Base-by-base conservation (phyloP, 2,329 filamentous ascomycete genomes). In the Blumeria hordei region DNA sequence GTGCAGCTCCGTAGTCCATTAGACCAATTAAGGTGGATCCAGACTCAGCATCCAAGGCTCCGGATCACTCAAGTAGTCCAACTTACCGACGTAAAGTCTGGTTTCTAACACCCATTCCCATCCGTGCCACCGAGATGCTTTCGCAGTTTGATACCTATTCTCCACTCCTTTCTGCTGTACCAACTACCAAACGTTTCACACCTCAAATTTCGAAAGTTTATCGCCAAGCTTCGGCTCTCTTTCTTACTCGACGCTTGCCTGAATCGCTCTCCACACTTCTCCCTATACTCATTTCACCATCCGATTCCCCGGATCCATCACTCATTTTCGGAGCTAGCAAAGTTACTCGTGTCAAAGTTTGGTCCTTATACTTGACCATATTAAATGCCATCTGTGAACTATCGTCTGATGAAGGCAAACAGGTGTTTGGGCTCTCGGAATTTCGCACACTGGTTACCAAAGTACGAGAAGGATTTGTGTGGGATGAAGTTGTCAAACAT, bases 341-440 rank as follows among this genome's bases (percentile, higher is more conserved):
- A 60, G 84, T 81, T 35, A 92, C 86, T 56, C 75, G 88, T 60
- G 83, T 94, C 67, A 98, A 96, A 69, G 83, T 96, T 59, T 98
- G 92, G 92, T 94, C 88, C 67, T 75, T 98, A 63, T 98, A 96
- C 67, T 76, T 96, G 60, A 94, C 88, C 16, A 83, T 95, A 53
- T 73, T 96, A 59, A 94, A 95, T 70, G 84, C 87, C 41, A 83
- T 95, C 59, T 73, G 94, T 37, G 90, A 96, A 64, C 73, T 96
- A 64, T 87, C 88, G 55, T 74, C 85, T 1, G 86, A 94, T 61
- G 88, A 95, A 67, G 92, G 90, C 53, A 94, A 92, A 70, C 78
- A 82, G 54, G 77, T 82, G 11, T 94, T 96, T 69, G 92, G 92
- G 3, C 80, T 79, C 54, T 79, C 85, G 64, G 81, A 86, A 66